Base-by-base conservation (phyloP, 139 green algal species). In the Tetratostichococcus sp. region DNA sequence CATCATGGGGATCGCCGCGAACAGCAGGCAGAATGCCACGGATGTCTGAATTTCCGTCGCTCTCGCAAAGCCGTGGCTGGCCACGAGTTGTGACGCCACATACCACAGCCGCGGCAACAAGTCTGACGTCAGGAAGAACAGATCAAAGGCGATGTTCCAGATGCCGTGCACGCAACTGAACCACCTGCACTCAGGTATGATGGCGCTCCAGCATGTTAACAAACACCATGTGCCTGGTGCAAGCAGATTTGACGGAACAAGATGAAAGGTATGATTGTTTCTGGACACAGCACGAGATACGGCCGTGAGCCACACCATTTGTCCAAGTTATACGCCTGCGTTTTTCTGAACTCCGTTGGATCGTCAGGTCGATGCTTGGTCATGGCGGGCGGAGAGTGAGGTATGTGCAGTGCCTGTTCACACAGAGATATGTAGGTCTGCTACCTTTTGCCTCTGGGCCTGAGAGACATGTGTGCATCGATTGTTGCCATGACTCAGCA, bases 321-420 rank as follows among this genome's bases (percentile, higher is more conserved):
- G 75, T 93, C 90, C 14, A 91, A 30, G n/a, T 86, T 83, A 78
- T 95, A 95, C 0, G 76, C 74, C 68, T 89, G 86, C 4, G 80
- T 90, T 28, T 90, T 86, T 22, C 76, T 67, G 78, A 87, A 93
- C 31, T 86, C 74, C 28, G 43, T 43, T 4, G 32, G 26, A 8
- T 75, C 70, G 4, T 76, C 43, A 28, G 31, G 35, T 34, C 82
- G 79, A 1, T 84, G 66, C 23, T 79, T 68, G 34, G 76, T 74
- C 19, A 94, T 77, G 23, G 85, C 70, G 5, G 58, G 34, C 11
- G 81, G 83, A 8, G 85, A 80, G 17, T 42, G 32, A 32, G 71
- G 62, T 31, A 57, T 59, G 8, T 69, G n/a, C 1, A 89, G 65
- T 25, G 84, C 85, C 79, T 89, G 67, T 28, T 67, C 50, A 26